Conservation (phyloP, 768 basidiomycete species). For the Leccinum sublutescens region DNA sequence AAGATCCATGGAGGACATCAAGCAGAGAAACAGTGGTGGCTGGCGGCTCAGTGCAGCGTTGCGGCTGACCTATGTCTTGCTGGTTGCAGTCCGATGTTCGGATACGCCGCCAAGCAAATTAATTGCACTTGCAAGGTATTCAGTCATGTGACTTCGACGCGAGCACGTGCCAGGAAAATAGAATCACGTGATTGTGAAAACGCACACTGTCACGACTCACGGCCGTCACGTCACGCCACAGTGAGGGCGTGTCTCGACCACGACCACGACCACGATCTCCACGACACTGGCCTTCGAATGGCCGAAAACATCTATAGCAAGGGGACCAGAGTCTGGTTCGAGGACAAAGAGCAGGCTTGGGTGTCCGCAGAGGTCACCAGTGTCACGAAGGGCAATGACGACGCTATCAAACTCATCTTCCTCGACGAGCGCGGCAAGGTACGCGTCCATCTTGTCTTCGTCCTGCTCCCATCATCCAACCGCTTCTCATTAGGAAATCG, state of each 20-base stretch:
- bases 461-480: neutral
- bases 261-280: conserved; percentile 20
- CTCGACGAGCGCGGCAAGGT: conserved; percentile 94
- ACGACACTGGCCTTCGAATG: conserved; percentile 58
- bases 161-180: neutral
- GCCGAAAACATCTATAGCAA: conserved; percentile 92
- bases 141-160: neutral
- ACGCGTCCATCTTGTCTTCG: conserved; percentile 18
- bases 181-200: conserved; percentile 22
- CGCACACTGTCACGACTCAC: conserved; percentile 20
- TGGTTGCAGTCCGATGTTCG: no score
- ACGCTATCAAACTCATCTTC: conserved; percentile 80
- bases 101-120: no score
- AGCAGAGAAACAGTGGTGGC: no score
- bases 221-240: conserved; percentile 24
- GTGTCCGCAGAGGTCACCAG: conserved; percentile 81
- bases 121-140: no score
- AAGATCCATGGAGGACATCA: no score
- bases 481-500: conserved; percentile 56
- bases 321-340: conserved; percentile 88
- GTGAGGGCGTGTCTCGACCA: conserved; percentile 5
- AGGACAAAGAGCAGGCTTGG: conserved; percentile 95
- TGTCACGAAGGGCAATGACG: conserved; percentile 62
- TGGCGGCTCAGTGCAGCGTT: no score
- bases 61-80: no score